These are phyloP conservation scores for Apostasia shenzhenica DNA, from an alignment of 106 monocot genomes.

Conservation along the genomic window DNA sequence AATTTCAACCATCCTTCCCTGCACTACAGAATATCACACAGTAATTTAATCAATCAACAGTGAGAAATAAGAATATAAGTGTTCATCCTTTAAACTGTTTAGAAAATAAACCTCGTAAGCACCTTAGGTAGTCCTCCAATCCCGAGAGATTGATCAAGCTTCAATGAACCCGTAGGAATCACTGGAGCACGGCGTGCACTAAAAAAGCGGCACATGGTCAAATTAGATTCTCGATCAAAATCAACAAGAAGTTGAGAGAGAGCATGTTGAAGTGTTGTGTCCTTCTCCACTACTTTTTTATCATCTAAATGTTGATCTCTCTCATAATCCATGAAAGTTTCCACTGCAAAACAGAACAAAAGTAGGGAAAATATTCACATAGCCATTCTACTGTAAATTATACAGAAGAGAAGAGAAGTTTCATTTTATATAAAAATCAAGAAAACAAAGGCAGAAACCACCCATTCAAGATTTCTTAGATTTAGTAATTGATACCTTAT, in stretches of 20 bases:
- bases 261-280: slow-evolving; percentile 56
- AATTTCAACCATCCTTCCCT: slow-evolving; percentile 95
- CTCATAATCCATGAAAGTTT: slow-evolving; percentile 47
- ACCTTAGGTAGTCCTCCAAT: slow-evolving; percentile 95
- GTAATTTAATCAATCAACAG: slow-evolving; percentile 2
- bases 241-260: slow-evolving; percentile 63
- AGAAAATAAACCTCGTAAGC: slow-evolving; percentile 2
- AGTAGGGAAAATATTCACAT: not conserved
- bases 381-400: not conserved
- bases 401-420: not conserved
- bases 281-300: slow-evolving; percentile 31
- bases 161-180: slow-evolving; percentile 77
- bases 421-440: not conserved
- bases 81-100: too few relatives aligned
- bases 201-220: slow-evolving; percentile 61
- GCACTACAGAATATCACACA: slow-evolving; percentile 18
- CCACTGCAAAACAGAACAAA: slow-evolving; percentile 27
- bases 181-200: slow-evolving; percentile 35
- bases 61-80: not conserved
- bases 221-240: slow-evolving; percentile 76
- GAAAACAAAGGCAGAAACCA: not conserved
- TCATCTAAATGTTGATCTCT: slow-evolving; percentile 50
- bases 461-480: not conserved
- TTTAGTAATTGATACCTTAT: not conserved
- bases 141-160: slow-evolving; percentile 83